Evolutionary conservation across 2,329 filamentous ascomycete genomes (phyloP), one percentile per base, ranked within the genome.

Genomic region (Alternaria postmessia): DNA sequence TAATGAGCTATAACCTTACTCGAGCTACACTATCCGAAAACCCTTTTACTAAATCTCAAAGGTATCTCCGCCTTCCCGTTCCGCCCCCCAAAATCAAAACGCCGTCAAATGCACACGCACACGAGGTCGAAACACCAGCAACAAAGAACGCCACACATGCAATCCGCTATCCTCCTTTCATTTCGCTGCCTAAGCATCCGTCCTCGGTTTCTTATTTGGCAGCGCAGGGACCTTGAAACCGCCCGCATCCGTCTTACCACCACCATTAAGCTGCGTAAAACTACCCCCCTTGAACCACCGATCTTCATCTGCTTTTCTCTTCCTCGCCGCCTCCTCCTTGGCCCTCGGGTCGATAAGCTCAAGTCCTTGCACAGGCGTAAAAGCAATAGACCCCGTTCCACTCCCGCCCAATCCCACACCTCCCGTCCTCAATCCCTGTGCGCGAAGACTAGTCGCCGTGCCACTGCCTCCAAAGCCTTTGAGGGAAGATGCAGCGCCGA

Each of bases 241-340:
- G 11, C 84, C 87, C 51, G 84, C 85, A 63, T 84, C 83, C 7
- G 80, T 75, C 67, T 80, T 91, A 1, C 64, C 61, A 0, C 47
- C 62, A 16, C 62, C 71, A 52, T 88, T 88, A 57, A 96, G 87
- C 78, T 97, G 94, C 8, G 95, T 97, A 75, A 99, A 99, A 0
- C 92, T 94, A n/a, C 95, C 95, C 47, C 93, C 92, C 79, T 95
- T 96, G 83, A 99, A 99, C 90, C 93, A 99, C 38, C 93, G 85
- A 75, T 98, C 94, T 76, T 97, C 93, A 65, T 98, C 95, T 0
- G 93, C 94, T 77, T 97, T 96, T 65, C 93, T 85, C 83, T 98
- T 98, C 70, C 93, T 87, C 75, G 87, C 93, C 77, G 96, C 86
- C 81, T 97, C 93, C 7, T 92, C 91, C 69, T 93, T 89, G 58